These are phyloP conservation scores for Hymenoscyphus infarciens DNA, from an alignment of 2,329 filamentous ascomycete species.

Conservation along the genomic window DNA sequence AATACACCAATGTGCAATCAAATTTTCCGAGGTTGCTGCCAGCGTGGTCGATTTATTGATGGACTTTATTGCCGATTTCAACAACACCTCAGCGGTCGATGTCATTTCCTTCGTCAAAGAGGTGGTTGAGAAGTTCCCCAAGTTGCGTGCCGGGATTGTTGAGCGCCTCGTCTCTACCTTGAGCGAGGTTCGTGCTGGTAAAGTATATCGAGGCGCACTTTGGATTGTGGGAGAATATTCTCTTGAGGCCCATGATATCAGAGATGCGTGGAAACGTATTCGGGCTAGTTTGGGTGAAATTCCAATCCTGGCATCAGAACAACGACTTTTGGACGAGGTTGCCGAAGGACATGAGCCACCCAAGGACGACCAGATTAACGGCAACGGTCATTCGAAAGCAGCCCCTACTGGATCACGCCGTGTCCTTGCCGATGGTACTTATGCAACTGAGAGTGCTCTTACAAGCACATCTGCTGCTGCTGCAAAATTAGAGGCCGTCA, in stretches of 20 bases:
- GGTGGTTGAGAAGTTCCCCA: conserved; percentile 96
- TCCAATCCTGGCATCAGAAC: conserved; percentile 91
- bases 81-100: conserved; percentile 93
- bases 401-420: conserved; percentile 82
- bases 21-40: conserved; percentile 95
- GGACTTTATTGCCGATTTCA: conserved; percentile 99
- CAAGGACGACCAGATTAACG: conserved; percentile 52
- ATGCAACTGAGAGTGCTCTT: conserved; percentile 92
- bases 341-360: conserved; percentile 63
- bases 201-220: conserved; percentile 92
- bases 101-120: conserved; percentile 99
- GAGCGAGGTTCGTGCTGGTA: conserved; percentile 89
- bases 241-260: conserved; percentile 86
- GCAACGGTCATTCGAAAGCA: conserved; percentile 74
- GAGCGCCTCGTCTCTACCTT: conserved; percentile 85
- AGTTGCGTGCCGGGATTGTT: conserved; percentile 81
- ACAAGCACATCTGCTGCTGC: conserved; percentile 88
- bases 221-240: conserved; percentile 99
- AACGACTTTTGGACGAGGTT: conserved; percentile 82
- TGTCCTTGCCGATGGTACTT: conserved; percentile 93
- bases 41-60: conserved; percentile 96
- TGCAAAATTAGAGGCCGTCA: conserved; percentile 91
- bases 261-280: conserved; percentile 95
- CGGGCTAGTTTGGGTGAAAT: conserved; percentile 93
- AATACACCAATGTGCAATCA: conserved; percentile 98